Evolutionary conservation across 441 rosid species (phyloP).

Genomic region (Gossypium lobatum): DNA sequence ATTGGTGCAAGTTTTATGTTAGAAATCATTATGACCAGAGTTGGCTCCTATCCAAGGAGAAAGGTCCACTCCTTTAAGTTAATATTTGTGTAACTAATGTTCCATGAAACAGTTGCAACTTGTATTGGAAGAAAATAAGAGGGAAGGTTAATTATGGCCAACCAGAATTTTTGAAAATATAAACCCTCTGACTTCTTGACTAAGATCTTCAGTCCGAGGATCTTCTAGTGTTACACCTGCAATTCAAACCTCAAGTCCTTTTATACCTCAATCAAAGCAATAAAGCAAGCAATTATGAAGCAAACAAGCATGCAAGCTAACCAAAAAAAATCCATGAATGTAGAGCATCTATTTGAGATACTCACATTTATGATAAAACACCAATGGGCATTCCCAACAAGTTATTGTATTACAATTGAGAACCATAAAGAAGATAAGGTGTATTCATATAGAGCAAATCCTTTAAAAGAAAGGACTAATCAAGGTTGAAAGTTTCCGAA

Average conservation of each 20-base stretch:
- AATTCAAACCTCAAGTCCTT: slow-evolving; percentile 29
- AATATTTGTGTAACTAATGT: background rate
- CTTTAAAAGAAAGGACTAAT: background rate
- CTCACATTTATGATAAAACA: background rate
- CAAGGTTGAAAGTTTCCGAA: background rate
- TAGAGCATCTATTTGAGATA: background rate
- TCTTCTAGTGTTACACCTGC: slow-evolving; percentile 98
- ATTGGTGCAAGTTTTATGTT: slow-evolving; percentile 9
- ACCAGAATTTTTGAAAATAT: slow-evolving; percentile 96
- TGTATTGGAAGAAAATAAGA: slow-evolving; percentile 4
- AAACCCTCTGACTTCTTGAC: slow-evolving; percentile 99
- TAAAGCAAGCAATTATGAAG: background rate
- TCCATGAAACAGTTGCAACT: background rate
- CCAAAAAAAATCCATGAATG: background rate
- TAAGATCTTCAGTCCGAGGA: slow-evolving; percentile 98
- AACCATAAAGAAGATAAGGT: background rate
- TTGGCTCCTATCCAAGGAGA: background rate
- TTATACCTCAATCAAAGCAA: slow-evolving; percentile 4
- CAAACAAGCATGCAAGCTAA: background rate
- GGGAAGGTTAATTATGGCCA: slow-evolving; percentile 22
- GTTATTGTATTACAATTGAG: background rate
- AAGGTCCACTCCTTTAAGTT: background rate
- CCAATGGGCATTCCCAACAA: background rate
- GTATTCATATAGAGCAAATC: background rate
- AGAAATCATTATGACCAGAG: slow-evolving; percentile 11